phyloP scores from a whole-genome alignment of 1,284 basidiomycete genomes.

The Trichosporon faecale region DNA sequence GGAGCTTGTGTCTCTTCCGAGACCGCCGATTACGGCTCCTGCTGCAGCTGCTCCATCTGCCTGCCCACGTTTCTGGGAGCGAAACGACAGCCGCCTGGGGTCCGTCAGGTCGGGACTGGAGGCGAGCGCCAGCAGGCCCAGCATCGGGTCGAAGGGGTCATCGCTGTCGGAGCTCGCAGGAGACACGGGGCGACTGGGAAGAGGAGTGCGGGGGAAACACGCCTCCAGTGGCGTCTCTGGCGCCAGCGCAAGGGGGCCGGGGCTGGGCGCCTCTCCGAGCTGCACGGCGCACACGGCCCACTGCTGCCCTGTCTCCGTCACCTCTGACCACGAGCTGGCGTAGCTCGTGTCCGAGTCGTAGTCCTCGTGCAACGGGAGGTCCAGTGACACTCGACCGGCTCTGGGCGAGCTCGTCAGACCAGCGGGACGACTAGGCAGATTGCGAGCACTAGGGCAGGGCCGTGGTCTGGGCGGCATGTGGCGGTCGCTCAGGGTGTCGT shows the following conservation, averaged over 20 bases:
- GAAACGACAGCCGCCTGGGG: too few relatives aligned
- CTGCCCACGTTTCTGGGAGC: too few relatives aligned
- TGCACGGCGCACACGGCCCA: background rate
- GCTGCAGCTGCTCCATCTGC: too few relatives aligned
- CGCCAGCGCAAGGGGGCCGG: background rate
- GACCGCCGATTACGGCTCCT: background rate
- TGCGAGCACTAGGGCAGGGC: too few relatives aligned
- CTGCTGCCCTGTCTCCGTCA: background rate
- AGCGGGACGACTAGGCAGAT: background rate
- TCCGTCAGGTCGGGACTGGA: too few relatives aligned
- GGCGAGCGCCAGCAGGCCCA: background rate
- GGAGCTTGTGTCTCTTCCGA: background rate
- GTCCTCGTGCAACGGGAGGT: background rate
- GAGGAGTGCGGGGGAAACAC: background rate
- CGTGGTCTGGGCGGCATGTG: background rate
- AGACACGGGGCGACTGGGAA: background rate
- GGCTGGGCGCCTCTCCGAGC: background rate
- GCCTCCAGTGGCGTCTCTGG: constrained; percentile 7
- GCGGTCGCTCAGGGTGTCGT: background rate
- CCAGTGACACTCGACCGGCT: background rate
- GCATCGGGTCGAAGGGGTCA: background rate
- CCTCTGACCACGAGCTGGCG: background rate
- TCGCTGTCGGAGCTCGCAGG: background rate
- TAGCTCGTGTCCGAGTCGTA: background rate
- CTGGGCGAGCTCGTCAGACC: background rate